These are phyloP conservation scores for Lactifluus subvellereus DNA, from an alignment of 768 basidiomycete genomes.

Conservation along the genomic window DNA sequence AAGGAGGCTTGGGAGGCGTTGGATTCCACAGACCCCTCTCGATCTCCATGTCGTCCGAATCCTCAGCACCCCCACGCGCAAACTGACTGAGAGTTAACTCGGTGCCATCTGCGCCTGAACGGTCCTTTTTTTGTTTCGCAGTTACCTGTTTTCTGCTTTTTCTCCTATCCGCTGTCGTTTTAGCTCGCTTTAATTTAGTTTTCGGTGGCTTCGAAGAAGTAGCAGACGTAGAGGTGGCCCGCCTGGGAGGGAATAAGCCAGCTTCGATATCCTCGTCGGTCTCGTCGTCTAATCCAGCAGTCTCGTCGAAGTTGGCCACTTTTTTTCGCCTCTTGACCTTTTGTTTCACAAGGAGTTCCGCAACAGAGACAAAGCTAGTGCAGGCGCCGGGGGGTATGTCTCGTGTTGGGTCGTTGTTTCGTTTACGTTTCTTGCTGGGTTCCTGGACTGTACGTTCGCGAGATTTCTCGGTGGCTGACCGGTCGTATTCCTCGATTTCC, in stretches of 20 bases:
- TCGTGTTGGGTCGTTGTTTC: constrained; percentile 57
- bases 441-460: constrained; percentile 32
- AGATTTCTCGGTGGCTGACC: constrained; percentile 39
- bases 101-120: constrained; percentile 28
- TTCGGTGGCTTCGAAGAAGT: constrained; percentile 30
- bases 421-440: constrained; percentile 54
- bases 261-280: constrained; percentile 62
- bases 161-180: constrained; percentile 29
- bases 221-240: constrained; percentile 46
- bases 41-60: constrained; percentile 51
- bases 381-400: constrained; percentile 73
- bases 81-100: constrained; percentile 38
- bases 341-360: constrained; percentile 52
- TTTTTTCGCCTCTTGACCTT: constrained; percentile 40
- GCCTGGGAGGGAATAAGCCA: constrained; percentile 43
- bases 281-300: constrained; percentile 57
- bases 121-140: constrained; percentile 22
- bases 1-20: constrained; percentile 6
- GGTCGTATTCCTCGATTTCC: constrained; percentile 68
- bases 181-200: constrained; percentile 38
- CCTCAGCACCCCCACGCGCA: constrained; percentile 43
- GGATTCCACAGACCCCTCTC: constrained; percentile 36
- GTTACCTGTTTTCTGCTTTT: constrained; percentile 33
- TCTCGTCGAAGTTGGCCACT: constrained; percentile 39
- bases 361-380: constrained; percentile 65